Evolutionary conservation across 352 stramenopile genomes (phyloP).

Genomic region (Globisporangium irregulare): DNA sequence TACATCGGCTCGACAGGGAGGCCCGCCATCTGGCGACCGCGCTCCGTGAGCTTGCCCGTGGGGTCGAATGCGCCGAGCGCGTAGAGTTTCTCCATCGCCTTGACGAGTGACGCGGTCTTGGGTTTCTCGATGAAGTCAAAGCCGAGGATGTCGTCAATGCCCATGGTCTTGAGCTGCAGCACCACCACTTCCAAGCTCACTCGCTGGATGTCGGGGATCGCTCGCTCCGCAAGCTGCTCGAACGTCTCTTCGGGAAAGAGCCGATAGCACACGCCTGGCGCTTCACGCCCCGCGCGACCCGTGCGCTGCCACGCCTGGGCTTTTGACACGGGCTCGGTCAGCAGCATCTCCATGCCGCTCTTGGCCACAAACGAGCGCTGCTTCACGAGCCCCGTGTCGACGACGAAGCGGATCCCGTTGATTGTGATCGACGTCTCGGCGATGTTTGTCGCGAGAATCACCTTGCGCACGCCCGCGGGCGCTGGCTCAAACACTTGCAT

Average conservation of each 20-base stretch:
- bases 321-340: constrained; percentile 86
- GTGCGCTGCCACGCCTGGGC: constrained; percentile 90
- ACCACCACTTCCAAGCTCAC: constrained; percentile 84
- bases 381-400: constrained; percentile 87
- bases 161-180: constrained; percentile 85
- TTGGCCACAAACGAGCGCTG: constrained; percentile 85
- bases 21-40: constrained; percentile 81
- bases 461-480: constrained; percentile 80
- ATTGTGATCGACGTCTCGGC: constrained; percentile 99
- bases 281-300: constrained; percentile 85
- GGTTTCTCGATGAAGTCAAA: constrained; percentile 91
- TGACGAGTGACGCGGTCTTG: constrained; percentile 66
- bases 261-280: constrained; percentile 74
- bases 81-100: constrained; percentile 83
- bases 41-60: constrained; percentile 60
- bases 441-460: constrained; percentile 96
- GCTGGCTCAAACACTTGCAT: constrained; percentile 91
- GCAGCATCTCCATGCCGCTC: constrained; percentile 87
- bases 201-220: constrained; percentile 82
- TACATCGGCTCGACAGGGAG: constrained; percentile 89
- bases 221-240: constrained; percentile 70
- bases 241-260: constrained; percentile 86
- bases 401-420: constrained; percentile 91
- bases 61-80: constrained; percentile 65
- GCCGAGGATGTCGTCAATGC: constrained; percentile 75